Evolutionary conservation across 306 rosid species (phyloP).

Genomic region (Glycine tomentella): DNA sequence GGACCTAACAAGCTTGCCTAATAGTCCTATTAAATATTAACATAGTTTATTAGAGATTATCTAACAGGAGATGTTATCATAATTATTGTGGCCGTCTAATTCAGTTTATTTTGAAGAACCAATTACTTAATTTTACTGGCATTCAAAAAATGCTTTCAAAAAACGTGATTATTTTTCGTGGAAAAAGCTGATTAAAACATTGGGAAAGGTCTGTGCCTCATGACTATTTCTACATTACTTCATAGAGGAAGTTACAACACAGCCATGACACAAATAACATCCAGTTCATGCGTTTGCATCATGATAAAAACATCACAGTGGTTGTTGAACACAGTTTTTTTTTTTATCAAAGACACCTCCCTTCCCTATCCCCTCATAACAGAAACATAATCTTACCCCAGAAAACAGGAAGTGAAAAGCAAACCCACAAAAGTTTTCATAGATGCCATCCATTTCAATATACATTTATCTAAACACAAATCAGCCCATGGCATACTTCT

Average conservation of each 20-base stretch:
- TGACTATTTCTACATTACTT: slow-evolving; percentile 52
- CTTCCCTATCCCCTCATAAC: slow-evolving; percentile 41
- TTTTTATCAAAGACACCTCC: slow-evolving; percentile 44
- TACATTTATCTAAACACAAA: slow-evolving; percentile 38
- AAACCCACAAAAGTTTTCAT: slow-evolving; percentile 45
- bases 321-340: slow-evolving; percentile 44
- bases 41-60: background rate
- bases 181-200: background rate
- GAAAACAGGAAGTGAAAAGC: slow-evolving; percentile 42
- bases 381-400: slow-evolving; percentile 46
- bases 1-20: background rate
- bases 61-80: background rate
- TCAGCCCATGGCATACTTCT: slow-evolving; percentile 81
- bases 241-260: slow-evolving; percentile 41
- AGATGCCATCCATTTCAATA: slow-evolving; percentile 33
- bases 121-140: background rate
- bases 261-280: slow-evolving; percentile 46
- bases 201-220: slow-evolving; percentile 3
- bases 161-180: background rate
- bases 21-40: background rate
- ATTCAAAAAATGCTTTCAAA: background rate
- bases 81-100: background rate
- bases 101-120: background rate
- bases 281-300: slow-evolving; percentile 44
- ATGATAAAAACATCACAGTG: slow-evolving; percentile 46